Base-by-base conservation (phyloP, 192 early-diverging fungal genomes). In the Rhizophagus sp. region DNA sequence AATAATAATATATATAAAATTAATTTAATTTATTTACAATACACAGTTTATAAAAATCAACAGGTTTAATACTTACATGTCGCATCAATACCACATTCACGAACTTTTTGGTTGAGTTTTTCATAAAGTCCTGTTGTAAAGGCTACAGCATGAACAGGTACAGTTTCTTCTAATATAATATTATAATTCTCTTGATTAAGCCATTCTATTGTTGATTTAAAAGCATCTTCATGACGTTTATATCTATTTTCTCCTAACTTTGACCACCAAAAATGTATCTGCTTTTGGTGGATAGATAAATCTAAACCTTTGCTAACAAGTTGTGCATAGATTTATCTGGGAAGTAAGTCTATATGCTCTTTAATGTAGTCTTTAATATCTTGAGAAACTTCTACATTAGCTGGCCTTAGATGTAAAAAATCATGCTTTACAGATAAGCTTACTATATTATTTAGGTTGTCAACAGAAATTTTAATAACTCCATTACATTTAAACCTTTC, bases 361-460 rank as follows among this genome's bases (percentile, higher is more conserved):
- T 75, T 52, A 39, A 75, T 75, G 30, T 24, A 75, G 12, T 75
- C 1, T 75, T 75, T 75, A 13, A 75, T 57, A 61, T 57, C 15
- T 75, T 75, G 52, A 8, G 1, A 41, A 15, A 49, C 39, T 19
- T 5, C 27, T 30, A 19, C 13, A 65, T 30, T 65, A 65, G 9
- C 12, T 52, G 50, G 50, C 1, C 4, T 17, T 52, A 3, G 3
- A 52, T 52, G 12, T 17, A 52, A 10, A 52, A 52, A 52, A 15
- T 52, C 15, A 52, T 52, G 17, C 2, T 17, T 17, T 52, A 52
- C 2, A 1, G 1, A 17, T 52, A 17, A 2, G 1, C 4, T 17
- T n/a, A n/a, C n/a, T n/a, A n/a, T n/a, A n/a, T n/a, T n/a, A n/a
- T n/a, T 52, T 47, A 47, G 44, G 2, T 47, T 47, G 10, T 47